Evolutionary conservation across 345 rosid genomes (phyloP).

Genomic region (Linum tenue): DNA sequence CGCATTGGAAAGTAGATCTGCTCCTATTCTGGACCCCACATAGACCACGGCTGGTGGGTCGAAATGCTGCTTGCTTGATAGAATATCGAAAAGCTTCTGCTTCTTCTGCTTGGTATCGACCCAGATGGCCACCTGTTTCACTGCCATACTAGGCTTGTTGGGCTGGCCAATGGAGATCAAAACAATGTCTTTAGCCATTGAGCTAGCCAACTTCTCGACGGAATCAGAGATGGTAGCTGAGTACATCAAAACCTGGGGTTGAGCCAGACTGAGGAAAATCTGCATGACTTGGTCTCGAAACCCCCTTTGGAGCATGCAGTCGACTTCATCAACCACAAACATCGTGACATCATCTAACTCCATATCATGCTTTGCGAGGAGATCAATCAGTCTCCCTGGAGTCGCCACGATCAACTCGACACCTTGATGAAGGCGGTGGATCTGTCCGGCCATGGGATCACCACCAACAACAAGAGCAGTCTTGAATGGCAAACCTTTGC

Average conservation of each 20-base stretch:
- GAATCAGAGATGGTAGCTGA: slow-evolving; percentile 73
- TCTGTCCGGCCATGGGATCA: slow-evolving; percentile 66
- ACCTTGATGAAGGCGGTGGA: slow-evolving; percentile 72
- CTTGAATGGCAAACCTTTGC: slow-evolving; percentile 85
- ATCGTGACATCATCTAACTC: slow-evolving; percentile 39
- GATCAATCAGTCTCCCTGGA: slow-evolving; percentile 86
- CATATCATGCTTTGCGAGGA: slow-evolving; percentile 54
- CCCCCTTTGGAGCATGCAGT: slow-evolving; percentile 88
- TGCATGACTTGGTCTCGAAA: slow-evolving; percentile 88
- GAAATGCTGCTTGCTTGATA: slow-evolving; percentile 70
- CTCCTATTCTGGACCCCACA: slow-evolving; percentile 81
- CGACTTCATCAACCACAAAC: slow-evolving; percentile 82
- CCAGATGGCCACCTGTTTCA: slow-evolving; percentile 81
- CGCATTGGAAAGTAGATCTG: slow-evolving; percentile 79
- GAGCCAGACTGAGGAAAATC: slow-evolving; percentile 57
- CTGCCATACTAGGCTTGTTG: slow-evolving; percentile 54
- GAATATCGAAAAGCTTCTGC: slow-evolving; percentile 81
- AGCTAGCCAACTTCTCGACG: slow-evolving; percentile 57
- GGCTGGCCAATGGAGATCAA: slow-evolving; percentile 53
- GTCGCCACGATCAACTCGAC: slow-evolving; percentile 79
- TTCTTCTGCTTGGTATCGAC: slow-evolving; percentile 86
- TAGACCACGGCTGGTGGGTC: slow-evolving; percentile 65
- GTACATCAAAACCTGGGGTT: slow-evolving; percentile 74
- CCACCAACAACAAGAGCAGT: slow-evolving; percentile 94
- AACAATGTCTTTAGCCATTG: slow-evolving; percentile 37